Conservation (phyloP, 164 flowering plant species). For the Macadamia integrifolia region DNA sequence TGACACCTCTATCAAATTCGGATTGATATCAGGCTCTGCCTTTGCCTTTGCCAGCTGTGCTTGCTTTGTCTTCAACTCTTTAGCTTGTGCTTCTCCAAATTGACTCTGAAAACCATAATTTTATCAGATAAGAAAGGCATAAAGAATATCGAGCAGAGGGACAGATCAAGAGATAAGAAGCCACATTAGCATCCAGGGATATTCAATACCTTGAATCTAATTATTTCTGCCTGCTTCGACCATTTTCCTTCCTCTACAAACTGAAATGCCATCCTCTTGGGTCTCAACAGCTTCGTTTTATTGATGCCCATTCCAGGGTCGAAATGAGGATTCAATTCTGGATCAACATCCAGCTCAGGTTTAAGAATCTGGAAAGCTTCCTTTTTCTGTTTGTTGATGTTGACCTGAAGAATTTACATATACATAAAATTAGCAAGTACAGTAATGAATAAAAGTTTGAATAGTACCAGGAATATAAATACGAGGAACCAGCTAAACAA, state of each 20-base stretch:
- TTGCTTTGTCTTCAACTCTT: conserved; percentile 83
- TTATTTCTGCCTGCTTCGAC: conserved; percentile 84
- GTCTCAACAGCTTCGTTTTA: conserved; percentile 76
- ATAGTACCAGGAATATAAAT: conserved; percentile 3
- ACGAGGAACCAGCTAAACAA: not conserved
- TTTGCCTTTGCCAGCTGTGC: conserved; percentile 89
- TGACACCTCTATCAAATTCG: conserved; percentile 89
- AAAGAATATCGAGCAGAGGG: not conserved
- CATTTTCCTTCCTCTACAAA: conserved; percentile 99
- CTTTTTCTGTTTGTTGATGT: conserved; percentile 96
- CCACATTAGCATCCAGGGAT: not conserved
- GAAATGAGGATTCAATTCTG: conserved; percentile 80
- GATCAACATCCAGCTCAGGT: conserved; percentile 88
- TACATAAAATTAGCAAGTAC: conserved; percentile 5
- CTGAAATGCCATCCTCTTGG: conserved; percentile 83
- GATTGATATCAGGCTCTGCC: conserved; percentile 88
- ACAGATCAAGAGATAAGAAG: not conserved
- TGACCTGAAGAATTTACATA: conserved; percentile 54
- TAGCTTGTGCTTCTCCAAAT: conserved; percentile 97
- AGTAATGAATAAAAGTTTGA: conserved; percentile 5
- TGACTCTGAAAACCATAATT: conserved; percentile 48
- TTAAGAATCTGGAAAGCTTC: conserved; percentile 92
- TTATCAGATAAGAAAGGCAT: not conserved
- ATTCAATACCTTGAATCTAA: conserved; percentile 66
- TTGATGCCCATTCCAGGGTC: conserved; percentile 84